These are phyloP conservation scores for Ustilago trichophora DNA, from an alignment of 1,284 basidiomycete genomes.

Conservation along the genomic window DNA sequence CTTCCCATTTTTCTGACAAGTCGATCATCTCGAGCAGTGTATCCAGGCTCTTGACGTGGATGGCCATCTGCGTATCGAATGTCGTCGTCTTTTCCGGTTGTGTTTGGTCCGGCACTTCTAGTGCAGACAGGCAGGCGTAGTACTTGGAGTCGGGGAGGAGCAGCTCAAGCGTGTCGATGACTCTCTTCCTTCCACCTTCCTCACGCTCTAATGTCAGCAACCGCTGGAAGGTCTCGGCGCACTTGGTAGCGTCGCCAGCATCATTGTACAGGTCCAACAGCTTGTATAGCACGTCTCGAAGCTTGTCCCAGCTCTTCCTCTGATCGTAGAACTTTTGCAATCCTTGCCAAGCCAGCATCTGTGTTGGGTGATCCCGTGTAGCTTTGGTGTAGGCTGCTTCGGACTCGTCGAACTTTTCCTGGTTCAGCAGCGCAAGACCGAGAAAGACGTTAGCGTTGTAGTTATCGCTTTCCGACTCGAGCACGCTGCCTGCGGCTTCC, in stretches of 20 bases:
- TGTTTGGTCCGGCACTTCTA: slow-evolving; percentile 80
- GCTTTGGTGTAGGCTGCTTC: slow-evolving; percentile 65
- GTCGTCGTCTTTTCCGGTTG: slow-evolving; percentile 71
- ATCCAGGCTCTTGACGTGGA: slow-evolving; percentile 71
- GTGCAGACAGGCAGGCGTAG: slow-evolving; percentile 74
- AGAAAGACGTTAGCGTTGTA: slow-evolving; percentile 64
- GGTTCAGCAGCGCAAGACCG: slow-evolving; percentile 56
- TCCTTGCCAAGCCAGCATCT: slow-evolving; percentile 67
- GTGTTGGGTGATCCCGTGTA: slow-evolving; percentile 60
- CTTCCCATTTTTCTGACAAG: slow-evolving; percentile 49
- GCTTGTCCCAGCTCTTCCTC: slow-evolving; percentile 61
- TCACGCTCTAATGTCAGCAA: slow-evolving; percentile 75
- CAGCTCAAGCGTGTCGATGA: slow-evolving; percentile 71
- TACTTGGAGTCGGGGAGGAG: slow-evolving; percentile 80
- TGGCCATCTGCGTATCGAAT: slow-evolving; percentile 71
- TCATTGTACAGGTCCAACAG: slow-evolving; percentile 60
- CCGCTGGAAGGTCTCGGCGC: slow-evolving; percentile 80
- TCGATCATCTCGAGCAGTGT: slow-evolving; percentile 56
- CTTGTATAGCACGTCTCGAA: slow-evolving; percentile 55
- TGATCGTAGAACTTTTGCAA: slow-evolving; percentile 67
- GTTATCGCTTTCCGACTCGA: slow-evolving; percentile 59
- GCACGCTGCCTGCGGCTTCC: slow-evolving; percentile 42
- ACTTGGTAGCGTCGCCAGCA: slow-evolving; percentile 75
- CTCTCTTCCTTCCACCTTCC: slow-evolving; percentile 68
- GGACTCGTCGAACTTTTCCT: slow-evolving; percentile 40